phyloP scores from a whole-genome alignment of 352 stramenopile genomes.

The Phytophthora cajani region DNA sequence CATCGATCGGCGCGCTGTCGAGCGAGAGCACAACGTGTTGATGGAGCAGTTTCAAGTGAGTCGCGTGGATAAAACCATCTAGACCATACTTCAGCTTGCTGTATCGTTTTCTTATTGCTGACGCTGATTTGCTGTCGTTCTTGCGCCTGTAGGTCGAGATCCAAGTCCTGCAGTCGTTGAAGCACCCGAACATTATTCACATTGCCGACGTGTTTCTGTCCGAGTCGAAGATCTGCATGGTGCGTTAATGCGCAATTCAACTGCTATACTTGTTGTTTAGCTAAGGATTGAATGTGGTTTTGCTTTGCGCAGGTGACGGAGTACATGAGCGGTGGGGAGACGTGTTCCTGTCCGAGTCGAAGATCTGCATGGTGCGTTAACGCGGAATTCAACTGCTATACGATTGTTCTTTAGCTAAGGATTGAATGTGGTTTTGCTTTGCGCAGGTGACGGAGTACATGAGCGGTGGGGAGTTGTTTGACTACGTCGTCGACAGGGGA shows the following conservation, averaged over 20 bases:
- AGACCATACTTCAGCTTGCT: neutral
- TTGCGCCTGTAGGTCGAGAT: slow-evolving; percentile 70
- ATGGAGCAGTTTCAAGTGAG: slow-evolving; percentile 89
- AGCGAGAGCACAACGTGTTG: slow-evolving; percentile 77
- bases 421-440: slow-evolving; percentile 1
- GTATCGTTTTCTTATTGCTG: neutral
- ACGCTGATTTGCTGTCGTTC: slow-evolving; percentile 6
- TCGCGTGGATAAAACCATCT: neutral
- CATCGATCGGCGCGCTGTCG: slow-evolving; percentile 82
- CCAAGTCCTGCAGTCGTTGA: slow-evolving; percentile 90
- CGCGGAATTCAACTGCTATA: neutral
- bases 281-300: slow-evolving; percentile 9
- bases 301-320: slow-evolving; percentile 74
- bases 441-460: slow-evolving; percentile 89
- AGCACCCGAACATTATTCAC: slow-evolving; percentile 91
- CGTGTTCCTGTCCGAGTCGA: slow-evolving; percentile 7
- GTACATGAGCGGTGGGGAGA: slow-evolving; percentile 88
- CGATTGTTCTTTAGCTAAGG: neutral
- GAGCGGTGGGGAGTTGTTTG: slow-evolving; percentile 89
- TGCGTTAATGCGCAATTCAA: slow-evolving; percentile 16
- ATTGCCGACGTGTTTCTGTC: slow-evolving; percentile 90
- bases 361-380: slow-evolving; percentile 16
- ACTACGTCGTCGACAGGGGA: slow-evolving; percentile 92
- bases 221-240: slow-evolving; percentile 88
- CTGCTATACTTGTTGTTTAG: neutral